These are phyloP conservation scores for Penicillium sclerotigenum DNA, from an alignment of 2,329 filamentous ascomycete species.

Conservation along the genomic window DNA sequence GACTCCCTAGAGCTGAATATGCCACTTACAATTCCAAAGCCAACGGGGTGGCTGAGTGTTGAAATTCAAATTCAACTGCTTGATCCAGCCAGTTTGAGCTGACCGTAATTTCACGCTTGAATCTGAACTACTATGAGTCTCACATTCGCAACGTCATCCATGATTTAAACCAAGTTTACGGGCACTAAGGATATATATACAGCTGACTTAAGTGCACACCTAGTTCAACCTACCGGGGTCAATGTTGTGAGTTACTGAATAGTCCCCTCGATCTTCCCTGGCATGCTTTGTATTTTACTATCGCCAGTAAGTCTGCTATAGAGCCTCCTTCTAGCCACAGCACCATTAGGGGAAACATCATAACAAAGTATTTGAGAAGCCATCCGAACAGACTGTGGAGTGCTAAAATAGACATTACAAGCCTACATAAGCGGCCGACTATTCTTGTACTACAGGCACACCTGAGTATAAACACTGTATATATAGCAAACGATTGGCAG, in stretches of 20 bases:
- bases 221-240: not conserved
- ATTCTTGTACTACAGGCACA: not conserved
- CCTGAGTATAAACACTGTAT: not conserved
- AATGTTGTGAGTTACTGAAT: no score
- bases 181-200: not conserved
- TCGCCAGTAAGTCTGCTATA: not conserved
- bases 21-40: not conserved
- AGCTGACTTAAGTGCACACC: no score
- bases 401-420: not conserved
- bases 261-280: no score
- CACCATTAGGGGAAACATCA: not conserved
- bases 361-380: not conserved
- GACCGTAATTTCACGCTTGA: not conserved
- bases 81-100: not conserved
- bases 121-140: not conserved
- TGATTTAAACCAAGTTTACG: not conserved
- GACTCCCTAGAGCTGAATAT: constrained; percentile 1
- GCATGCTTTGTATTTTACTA: not conserved
- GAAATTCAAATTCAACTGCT: not conserved
- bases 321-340: not conserved
- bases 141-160: not conserved
- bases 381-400: not conserved
- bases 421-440: not conserved
- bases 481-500: not conserved
- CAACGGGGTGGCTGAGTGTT: not conserved